Base-by-base conservation (phyloP, 441 rosid species). In the Theobroma grandiflorum region DNA sequence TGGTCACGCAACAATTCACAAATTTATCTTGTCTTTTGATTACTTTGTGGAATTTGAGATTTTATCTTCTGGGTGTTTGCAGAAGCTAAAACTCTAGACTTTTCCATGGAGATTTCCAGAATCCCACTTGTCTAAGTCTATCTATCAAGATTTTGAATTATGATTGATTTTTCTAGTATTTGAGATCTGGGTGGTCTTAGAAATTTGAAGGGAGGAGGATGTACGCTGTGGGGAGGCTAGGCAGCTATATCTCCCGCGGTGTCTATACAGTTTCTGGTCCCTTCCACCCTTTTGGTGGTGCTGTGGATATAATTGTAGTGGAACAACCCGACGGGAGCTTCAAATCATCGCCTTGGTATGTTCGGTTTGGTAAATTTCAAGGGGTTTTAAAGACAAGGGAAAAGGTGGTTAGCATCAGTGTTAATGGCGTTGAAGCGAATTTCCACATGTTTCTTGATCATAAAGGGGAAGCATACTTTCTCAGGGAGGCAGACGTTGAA, bases 221-320 rank as follows among this genome's bases (percentile, higher is more conserved):
- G 99, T 84, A 90, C 75, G 90, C 97, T 8, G 97, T 97, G 26
- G 98, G 94, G 82, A 91, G 94, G 88, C 82, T 97, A 79, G 98
- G 99, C 45, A 95, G 90, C 85, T 94, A 92, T 82, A 90, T 97
- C 84, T 90, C 96, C 75, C 85, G 93, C 53, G 94, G 99, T 22
- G 98, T 95, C 52, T 94, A 88, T 79, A 90, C 94, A 31, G 95
- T 92, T 20, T 92, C 98, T 18, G 98, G 92, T 31, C 97, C 99
- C 8, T 95, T 97, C 75, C 99, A 97, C 77, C 98, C 98, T 0
- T 97, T 97, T 79, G 99, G 99, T 65, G 99, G 99, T 72, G 99
- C 98, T 78, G 97, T 95, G 53, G 99, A 97, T 91, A 90, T 97
- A 53, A 88, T 97, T 83, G 99, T 93, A 7, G 99, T 97, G 33